Evolutionary conservation across 768 basidiomycete genomes (phyloP).

Genomic region (Scleroderma citrinum): DNA sequence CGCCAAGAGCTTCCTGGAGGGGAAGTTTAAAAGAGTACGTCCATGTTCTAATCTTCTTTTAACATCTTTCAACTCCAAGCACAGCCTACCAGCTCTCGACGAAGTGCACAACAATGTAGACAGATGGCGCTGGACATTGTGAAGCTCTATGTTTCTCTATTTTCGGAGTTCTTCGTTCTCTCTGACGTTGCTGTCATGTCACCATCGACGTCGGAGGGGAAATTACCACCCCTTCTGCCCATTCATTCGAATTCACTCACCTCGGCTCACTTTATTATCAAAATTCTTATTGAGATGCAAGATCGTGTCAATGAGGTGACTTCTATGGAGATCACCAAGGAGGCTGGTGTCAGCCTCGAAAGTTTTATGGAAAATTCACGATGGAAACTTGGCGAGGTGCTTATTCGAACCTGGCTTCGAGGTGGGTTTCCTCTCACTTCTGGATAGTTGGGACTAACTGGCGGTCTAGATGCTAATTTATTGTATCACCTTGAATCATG

Average conservation of each 20-base stretch:
- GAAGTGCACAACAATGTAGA: slow-evolving; percentile 77
- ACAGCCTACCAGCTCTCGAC: slow-evolving; percentile 46
- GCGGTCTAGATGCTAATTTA: slow-evolving; percentile 62
- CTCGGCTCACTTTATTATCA: slow-evolving; percentile 72
- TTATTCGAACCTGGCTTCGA: slow-evolving; percentile 74
- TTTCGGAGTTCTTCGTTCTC: slow-evolving; percentile 82
- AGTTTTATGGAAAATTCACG: slow-evolving; percentile 72
- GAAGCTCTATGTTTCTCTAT: slow-evolving; percentile 74
- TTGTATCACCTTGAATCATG: slow-evolving; percentile 89
- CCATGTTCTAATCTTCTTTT: background rate
- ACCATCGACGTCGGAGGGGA: slow-evolving; percentile 34
- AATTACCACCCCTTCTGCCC: slow-evolving; percentile 56
- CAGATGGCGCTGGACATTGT: slow-evolving; percentile 87
- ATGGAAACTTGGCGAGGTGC: slow-evolving; percentile 84
- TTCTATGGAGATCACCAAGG: slow-evolving; percentile 74
- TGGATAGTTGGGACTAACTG: slow-evolving; percentile 3
- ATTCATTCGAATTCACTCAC: slow-evolving; percentile 75
- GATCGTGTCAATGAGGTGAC: slow-evolving; percentile 81
- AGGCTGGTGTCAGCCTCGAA: slow-evolving; percentile 61
- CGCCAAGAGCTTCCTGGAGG: slow-evolving; percentile 84
- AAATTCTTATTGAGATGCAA: slow-evolving; percentile 77
- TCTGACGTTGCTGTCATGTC: slow-evolving; percentile 73
- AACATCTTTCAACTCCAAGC: slow-evolving; percentile 9
- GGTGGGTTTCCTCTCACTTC: slow-evolving; percentile 42
- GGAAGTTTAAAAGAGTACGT: slow-evolving; percentile 82